phyloP scores from a whole-genome alignment of 257 asterid genomes.

The Fraxinus excelsior region DNA sequence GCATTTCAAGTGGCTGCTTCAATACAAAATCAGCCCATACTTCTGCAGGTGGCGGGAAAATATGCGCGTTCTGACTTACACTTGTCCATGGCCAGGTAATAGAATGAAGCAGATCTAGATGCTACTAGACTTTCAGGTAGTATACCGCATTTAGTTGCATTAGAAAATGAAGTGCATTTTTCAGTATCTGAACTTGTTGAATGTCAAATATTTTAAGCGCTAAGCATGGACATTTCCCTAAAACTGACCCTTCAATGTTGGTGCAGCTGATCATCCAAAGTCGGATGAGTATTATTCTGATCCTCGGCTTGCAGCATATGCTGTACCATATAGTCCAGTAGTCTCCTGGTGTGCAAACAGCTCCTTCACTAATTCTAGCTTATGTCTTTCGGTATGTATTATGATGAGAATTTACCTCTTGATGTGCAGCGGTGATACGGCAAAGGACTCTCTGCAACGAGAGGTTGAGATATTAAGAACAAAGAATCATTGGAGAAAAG shows the following conservation, averaged over 20 bases:
- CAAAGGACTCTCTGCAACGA: constrained; percentile 70
- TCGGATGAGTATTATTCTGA: constrained; percentile 91
- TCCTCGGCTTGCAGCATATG: constrained; percentile 98
- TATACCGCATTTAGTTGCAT: background rate
- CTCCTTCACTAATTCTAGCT: constrained; percentile 23
- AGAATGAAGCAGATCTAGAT: constrained; percentile 11
- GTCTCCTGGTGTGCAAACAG: constrained; percentile 56
- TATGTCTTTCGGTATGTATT: constrained; percentile 25
- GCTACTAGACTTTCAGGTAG: background rate
- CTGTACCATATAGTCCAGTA: constrained; percentile 85
- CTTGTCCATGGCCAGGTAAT: constrained; percentile 99
- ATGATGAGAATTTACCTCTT: constrained; percentile 45
- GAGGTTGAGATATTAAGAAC: constrained; percentile 87
- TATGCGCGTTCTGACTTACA: constrained; percentile 95
- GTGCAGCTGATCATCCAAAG: constrained; percentile 95
- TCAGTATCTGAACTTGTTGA: background rate
- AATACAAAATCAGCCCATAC: constrained; percentile 90
- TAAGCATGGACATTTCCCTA: constrained; percentile 13
- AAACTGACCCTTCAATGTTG: constrained; percentile 17
- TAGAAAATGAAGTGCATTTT: constrained; percentile 3
- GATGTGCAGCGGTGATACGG: constrained; percentile 67
- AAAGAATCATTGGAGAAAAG: constrained; percentile 90
- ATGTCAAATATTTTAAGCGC: constrained; percentile 10
- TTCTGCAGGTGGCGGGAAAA: constrained; percentile 98
- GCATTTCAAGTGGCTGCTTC: constrained; percentile 95